phyloP scores from a whole-genome alignment of 108 stramenopile species.

The Nitzschia sp. region DNA sequence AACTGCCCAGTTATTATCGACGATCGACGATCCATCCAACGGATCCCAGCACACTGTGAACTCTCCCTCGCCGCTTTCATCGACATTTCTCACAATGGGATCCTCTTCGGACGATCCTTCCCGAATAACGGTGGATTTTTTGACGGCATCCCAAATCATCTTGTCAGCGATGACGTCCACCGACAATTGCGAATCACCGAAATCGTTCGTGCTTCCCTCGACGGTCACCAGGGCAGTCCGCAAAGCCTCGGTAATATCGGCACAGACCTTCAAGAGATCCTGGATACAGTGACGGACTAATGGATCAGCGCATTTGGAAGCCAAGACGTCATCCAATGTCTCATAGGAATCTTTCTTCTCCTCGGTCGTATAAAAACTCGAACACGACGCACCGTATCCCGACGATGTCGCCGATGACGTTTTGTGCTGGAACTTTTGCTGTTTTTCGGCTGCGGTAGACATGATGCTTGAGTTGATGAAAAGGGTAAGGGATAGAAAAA shows the following conservation, averaged over 20 bases:
- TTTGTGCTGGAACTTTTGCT: constrained; percentile 9
- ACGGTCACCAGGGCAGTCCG: constrained; percentile 66
- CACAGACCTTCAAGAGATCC: constrained; percentile 66
- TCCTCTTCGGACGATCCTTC: constrained; percentile 75
- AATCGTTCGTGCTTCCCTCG: constrained; percentile 62
- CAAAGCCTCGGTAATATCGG: constrained; percentile 69
- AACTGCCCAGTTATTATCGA: constrained; percentile 93
- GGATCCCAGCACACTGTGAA: constrained; percentile 94
- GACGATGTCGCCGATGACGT: background rate
- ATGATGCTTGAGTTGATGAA: constrained; percentile 3
- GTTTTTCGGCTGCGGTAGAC: constrained; percentile 12
- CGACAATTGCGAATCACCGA: constrained; percentile 68
- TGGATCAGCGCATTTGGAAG: constrained; percentile 42
- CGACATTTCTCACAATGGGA: constrained; percentile 56
- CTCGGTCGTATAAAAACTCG: constrained; percentile 62
- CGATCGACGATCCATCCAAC: constrained; percentile 93
- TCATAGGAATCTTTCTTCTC: constrained; percentile 63
- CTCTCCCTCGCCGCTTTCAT: constrained; percentile 50
- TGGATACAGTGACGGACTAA: constrained; percentile 43
- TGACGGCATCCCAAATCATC: constrained; percentile 66
- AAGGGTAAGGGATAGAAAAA: background rate
- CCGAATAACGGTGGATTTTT: constrained; percentile 51
- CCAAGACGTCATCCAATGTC: constrained; percentile 50
- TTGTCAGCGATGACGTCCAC: constrained; percentile 73
- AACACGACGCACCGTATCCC: constrained; percentile 47